Conservation (phyloP, 2,329 filamentous ascomycete species). For the Colletotrichum brevisporum region DNA sequence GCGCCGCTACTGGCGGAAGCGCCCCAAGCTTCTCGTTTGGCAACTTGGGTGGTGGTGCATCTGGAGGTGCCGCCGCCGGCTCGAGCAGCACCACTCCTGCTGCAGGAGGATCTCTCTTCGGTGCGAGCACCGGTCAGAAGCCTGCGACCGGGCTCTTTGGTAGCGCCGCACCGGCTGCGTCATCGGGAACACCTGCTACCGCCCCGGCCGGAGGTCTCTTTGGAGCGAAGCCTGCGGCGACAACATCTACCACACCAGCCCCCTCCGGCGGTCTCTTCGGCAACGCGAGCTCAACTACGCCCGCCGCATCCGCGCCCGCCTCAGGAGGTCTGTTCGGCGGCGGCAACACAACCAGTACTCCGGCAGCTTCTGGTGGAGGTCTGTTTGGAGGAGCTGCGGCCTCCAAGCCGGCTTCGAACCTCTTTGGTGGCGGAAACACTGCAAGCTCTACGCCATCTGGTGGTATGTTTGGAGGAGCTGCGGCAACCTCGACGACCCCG, state of each 20-base stretch:
- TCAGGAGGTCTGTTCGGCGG: constrained; percentile 41
- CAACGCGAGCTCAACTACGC: constrained; percentile 30
- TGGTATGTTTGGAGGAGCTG: constrained; percentile 47
- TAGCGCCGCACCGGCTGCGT: constrained; percentile 39
- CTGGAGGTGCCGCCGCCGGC: constrained; percentile 41
- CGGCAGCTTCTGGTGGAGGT: constrained; percentile 37
- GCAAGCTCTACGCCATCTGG: constrained; percentile 45
- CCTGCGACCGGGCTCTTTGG: constrained; percentile 46
- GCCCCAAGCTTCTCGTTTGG: constrained; percentile 60
- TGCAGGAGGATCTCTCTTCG: constrained; percentile 50
- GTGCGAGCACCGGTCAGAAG: constrained; percentile 45
- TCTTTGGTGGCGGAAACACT: constrained; percentile 44
- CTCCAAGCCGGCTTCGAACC: constrained; percentile 45
- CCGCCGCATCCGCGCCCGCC: constrained; percentile 40
- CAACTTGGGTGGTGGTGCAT: constrained; percentile 41
- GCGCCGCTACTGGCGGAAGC: constrained; percentile 45
- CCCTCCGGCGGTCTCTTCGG: constrained; percentile 35
- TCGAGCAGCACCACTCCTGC: constrained; percentile 48
- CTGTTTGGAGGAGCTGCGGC: constrained; percentile 42
- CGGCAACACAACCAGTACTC: constrained; percentile 19
- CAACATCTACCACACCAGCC: constrained; percentile 31
- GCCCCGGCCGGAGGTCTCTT: constrained; percentile 46
- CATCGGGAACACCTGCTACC: constrained; percentile 44
- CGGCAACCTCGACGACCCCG: constrained; percentile 42
- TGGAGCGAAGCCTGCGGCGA: constrained; percentile 45